Conservation (phyloP, 192 early-diverging fungal genomes). For the Gigaspora rosea region DNA sequence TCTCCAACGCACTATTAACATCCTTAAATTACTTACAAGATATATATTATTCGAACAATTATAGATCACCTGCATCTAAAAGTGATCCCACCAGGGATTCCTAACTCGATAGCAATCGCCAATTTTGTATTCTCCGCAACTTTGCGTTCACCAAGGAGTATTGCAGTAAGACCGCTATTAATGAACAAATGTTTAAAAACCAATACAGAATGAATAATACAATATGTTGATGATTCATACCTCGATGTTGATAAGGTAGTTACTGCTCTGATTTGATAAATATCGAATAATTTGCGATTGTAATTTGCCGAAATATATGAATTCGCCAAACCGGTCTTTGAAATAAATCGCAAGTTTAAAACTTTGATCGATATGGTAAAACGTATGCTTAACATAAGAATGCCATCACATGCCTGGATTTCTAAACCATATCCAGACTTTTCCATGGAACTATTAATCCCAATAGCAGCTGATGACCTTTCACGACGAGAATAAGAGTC, state of each 20-base stretch:
- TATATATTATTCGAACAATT: not conserved
- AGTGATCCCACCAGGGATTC: slow-evolving; percentile 59
- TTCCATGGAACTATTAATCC: slow-evolving; percentile 48
- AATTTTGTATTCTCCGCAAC: slow-evolving; percentile 56
- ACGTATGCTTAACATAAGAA: not conserved
- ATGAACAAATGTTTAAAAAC: not conserved
- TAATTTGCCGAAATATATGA: slow-evolving; percentile 55
- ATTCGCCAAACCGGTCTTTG: slow-evolving; percentile 54
- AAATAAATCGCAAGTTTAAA: not conserved
- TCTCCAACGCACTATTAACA: not conserved
- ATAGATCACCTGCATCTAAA: slow-evolving; percentile 53
- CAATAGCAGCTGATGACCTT: slow-evolving; percentile 55
- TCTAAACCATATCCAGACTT: slow-evolving; percentile 50
- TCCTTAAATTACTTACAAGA: not conserved
- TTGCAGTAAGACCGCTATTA: slow-evolving; percentile 47
- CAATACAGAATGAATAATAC: not conserved
- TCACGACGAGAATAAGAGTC: slow-evolving; percentile 40
- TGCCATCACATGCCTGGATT: slow-evolving; percentile 42
- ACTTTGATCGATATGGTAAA: not conserved
- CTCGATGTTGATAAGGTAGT: slow-evolving; percentile 48
- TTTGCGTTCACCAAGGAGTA: slow-evolving; percentile 58
- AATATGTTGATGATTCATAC: not conserved
- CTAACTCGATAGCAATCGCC: slow-evolving; percentile 61
- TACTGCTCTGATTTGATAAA: slow-evolving; percentile 46
- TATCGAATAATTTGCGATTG: slow-evolving; percentile 47